A percentile compares a stretch with the other conserved stretches of the same genome.
phyloP scores from a whole-genome alignment of 2,329 filamentous ascomycete species.

The Hypoxylon sp. region DNA sequence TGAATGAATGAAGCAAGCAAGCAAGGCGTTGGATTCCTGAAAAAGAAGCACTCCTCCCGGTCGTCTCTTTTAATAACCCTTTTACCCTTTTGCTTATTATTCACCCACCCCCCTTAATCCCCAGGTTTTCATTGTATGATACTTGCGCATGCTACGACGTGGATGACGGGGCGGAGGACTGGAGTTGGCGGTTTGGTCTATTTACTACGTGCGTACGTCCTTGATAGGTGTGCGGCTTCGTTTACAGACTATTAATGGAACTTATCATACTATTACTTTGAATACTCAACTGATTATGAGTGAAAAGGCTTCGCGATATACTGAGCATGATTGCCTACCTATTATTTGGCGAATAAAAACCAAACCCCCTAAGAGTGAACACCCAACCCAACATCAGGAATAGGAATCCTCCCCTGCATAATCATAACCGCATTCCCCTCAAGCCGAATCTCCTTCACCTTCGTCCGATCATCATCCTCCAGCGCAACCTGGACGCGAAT shows the following conservation, averaged over 20 bases:
- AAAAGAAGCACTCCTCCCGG: background rate
- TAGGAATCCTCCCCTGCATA: conserved; percentile 30
- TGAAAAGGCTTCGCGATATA: no score
- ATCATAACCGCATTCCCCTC: conserved; percentile 28
- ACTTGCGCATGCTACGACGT: no score
- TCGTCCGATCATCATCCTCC: conserved; percentile 4
- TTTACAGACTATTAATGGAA: background rate
- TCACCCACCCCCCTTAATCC: background rate
- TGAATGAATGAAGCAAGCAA: no score
- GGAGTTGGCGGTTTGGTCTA: background rate
- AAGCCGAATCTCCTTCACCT: conserved; percentile 28
- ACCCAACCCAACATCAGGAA: conserved; percentile 11
- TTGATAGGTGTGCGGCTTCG: no score
- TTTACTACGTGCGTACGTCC: background rate
- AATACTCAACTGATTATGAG: background rate
- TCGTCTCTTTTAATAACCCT: no score
- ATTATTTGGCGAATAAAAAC: no score
- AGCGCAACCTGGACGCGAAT: conserved; percentile 54
- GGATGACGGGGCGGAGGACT: background rate
- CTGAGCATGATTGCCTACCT: no score
- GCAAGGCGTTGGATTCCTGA: background rate
- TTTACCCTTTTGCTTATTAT: background rate
- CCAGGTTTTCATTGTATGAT: background rate
- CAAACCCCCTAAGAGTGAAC: no score
- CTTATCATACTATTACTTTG: background rate